Conservation (phyloP, 1,284 basidiomycete species). For the Rhodotorula sp. region DNA sequence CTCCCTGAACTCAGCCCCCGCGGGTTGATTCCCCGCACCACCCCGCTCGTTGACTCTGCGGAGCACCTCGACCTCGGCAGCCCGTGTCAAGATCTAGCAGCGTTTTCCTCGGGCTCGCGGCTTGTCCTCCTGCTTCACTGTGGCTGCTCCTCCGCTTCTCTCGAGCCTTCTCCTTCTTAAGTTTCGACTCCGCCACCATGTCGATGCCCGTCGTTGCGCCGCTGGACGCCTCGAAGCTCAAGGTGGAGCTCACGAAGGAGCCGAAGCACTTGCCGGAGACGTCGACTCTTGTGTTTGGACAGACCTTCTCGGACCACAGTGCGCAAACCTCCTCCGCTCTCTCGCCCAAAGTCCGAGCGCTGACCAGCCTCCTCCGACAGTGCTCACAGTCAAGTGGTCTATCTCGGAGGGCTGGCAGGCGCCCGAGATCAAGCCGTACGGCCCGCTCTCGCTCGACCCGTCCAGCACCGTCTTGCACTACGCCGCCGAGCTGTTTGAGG, state of each 20-base stretch:
- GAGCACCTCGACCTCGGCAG: too few relatives aligned
- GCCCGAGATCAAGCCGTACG: constrained; percentile 82
- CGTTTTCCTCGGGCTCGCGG: background rate
- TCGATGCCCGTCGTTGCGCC: background rate
- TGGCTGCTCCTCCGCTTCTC: background rate
- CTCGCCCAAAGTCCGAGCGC: background rate
- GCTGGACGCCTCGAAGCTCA: constrained; percentile 6
- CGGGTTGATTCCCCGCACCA: too few relatives aligned
- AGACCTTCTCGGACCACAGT: constrained; percentile 77
- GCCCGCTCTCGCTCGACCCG: constrained; percentile 74
- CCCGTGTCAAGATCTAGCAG: background rate
- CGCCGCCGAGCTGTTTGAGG: constrained; percentile 85
- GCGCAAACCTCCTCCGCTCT: background rate
- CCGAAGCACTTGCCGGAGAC: constrained; percentile 47
- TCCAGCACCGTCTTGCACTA: constrained; percentile 91
- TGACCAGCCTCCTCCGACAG: background rate
- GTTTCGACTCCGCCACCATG: too few relatives aligned
- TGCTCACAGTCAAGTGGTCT: constrained; percentile 83
- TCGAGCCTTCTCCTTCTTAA: background rate
- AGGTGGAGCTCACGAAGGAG: background rate
- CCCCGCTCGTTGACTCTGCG: background rate
- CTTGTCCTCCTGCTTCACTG: background rate
- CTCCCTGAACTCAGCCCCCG: too few relatives aligned
- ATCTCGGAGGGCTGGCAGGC: constrained; percentile 72
- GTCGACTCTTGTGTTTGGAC: constrained; percentile 57